A percentile compares a stretch with the other conserved stretches of the same genome.
phyloP scores from a whole-genome alignment of 305 asterid species.

The Solanum hybrid region DNA sequence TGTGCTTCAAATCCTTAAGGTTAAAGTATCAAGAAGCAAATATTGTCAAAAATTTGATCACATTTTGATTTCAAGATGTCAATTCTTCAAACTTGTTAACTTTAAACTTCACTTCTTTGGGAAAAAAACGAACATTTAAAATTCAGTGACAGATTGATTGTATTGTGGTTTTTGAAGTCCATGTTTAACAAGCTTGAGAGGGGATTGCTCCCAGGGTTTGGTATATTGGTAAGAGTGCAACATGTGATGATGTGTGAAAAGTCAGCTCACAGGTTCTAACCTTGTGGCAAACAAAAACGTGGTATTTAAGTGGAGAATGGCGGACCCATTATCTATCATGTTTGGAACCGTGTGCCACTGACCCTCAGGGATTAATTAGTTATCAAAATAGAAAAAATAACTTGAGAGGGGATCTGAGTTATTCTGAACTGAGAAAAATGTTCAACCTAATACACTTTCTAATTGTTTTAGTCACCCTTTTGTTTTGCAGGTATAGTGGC shows the following conservation, averaged over 20 bases:
- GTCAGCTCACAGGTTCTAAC: neutral
- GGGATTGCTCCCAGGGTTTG: neutral
- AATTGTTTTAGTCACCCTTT: neutral
- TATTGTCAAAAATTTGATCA: neutral
- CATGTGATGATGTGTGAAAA: neutral
- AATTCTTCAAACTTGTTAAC: neutral
- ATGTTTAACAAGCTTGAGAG: neutral
- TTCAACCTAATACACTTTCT: slow-evolving; percentile 3
- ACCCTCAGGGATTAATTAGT: neutral
- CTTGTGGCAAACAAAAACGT: neutral
- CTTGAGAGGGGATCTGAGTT: neutral
- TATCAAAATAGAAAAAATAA: neutral
- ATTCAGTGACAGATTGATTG: neutral
- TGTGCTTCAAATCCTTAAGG: neutral
- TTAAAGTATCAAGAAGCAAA: neutral
- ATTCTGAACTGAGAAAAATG: neutral
- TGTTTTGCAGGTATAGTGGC: slow-evolving; percentile 57
- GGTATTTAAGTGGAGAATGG: neutral
- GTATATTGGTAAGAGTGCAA: neutral
- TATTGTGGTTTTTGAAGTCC: neutral
- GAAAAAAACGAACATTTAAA: neutral
- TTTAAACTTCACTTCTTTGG: neutral
- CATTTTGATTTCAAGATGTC: neutral
- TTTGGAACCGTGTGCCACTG: neutral
- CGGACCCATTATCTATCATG: neutral